Percentiles rank a stretch among this genome's conserved stretches.
phyloP scores from a whole-genome alignment of 495 filamentous ascomycete species.

The Aspergillus biplanus region DNA sequence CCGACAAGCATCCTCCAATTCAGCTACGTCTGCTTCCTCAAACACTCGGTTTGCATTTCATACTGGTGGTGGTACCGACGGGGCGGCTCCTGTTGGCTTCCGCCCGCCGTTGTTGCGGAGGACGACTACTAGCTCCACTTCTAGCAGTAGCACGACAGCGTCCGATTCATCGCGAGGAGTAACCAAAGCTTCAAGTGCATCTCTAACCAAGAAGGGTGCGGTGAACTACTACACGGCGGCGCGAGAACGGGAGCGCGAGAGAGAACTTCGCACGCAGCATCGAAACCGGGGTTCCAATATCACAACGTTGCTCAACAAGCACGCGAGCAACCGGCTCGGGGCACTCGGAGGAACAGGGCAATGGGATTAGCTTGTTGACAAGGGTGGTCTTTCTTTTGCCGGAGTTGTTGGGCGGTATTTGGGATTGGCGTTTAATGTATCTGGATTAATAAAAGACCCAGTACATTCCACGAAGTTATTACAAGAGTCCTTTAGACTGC shows the following conservation, averaged over 20 bases:
- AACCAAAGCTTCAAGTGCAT: constrained; percentile 47
- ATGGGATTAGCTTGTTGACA: constrained; percentile 38
- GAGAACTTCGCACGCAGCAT: constrained; percentile 52
- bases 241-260: constrained; percentile 70
- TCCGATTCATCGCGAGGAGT: constrained; percentile 38
- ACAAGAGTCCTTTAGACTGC: background rate
- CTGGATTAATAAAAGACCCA: background rate
- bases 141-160: constrained; percentile 32
- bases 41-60: constrained; percentile 66
- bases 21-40: constrained; percentile 44
- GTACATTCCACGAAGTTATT: constrained; percentile 5
- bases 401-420: no score
- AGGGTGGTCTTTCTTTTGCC: background rate
- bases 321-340: constrained; percentile 38
- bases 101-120: constrained; percentile 79
- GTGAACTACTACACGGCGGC: constrained; percentile 84
- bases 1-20: constrained; percentile 62
- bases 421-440: background rate
- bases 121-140: constrained; percentile 57
- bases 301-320: constrained; percentile 42
- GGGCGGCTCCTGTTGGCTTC: constrained; percentile 56
- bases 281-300: constrained; percentile 44
- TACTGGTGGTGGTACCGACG: constrained; percentile 38
- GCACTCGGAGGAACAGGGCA: constrained; percentile 38
- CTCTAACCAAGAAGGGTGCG: constrained; percentile 71